A percentile compares a stretch with the other conserved stretches of the same genome.
Evolutionary conservation across 768 basidiomycete species (phyloP).

Genomic region (Hydnomerulius pinastri): DNA sequence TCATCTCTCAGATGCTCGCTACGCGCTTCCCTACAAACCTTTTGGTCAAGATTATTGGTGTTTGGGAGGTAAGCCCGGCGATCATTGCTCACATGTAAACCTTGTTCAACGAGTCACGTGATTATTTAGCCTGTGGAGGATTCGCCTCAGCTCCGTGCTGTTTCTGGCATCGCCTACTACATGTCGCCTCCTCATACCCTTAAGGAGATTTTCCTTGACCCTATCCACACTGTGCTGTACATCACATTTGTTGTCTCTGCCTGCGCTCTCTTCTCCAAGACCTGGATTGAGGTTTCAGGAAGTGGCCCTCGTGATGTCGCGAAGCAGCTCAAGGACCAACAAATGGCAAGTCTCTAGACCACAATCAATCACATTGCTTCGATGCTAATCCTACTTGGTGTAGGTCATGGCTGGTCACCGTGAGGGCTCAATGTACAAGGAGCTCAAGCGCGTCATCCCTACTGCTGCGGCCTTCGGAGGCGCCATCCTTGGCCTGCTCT

Average conservation of each 20-base stretch:
- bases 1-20: slow-evolving; percentile 94
- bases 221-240: slow-evolving; percentile 90
- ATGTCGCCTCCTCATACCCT: slow-evolving; percentile 98
- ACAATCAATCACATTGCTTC: not conserved
- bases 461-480: slow-evolving; percentile 98
- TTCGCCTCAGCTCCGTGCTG: slow-evolving; percentile 87
- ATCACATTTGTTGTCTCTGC: slow-evolving; percentile 91
- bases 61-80: slow-evolving; percentile 85
- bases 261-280: slow-evolving; percentile 98
- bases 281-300: slow-evolving; percentile 99
- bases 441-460: slow-evolving; percentile 96
- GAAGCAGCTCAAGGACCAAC: slow-evolving; percentile 97
- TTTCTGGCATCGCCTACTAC: slow-evolving; percentile 94
- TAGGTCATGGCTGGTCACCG: slow-evolving; percentile 87
- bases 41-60: slow-evolving; percentile 85
- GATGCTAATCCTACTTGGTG: slow-evolving; percentile 1
- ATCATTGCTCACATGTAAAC: not conserved
- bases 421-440: slow-evolving; percentile 99
- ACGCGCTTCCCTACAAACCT: slow-evolving; percentile 89
- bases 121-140: slow-evolving; percentile 84
- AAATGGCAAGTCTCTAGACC: slow-evolving; percentile 62
- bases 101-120: slow-evolving; percentile 4
- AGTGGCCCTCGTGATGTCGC: slow-evolving; percentile 95
- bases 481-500: slow-evolving; percentile 90
- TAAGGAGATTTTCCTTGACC: slow-evolving; percentile 84